Evolutionary conservation across 805 yeast species (phyloP).

Genomic region (Zygotorulaspora danielsina): DNA sequence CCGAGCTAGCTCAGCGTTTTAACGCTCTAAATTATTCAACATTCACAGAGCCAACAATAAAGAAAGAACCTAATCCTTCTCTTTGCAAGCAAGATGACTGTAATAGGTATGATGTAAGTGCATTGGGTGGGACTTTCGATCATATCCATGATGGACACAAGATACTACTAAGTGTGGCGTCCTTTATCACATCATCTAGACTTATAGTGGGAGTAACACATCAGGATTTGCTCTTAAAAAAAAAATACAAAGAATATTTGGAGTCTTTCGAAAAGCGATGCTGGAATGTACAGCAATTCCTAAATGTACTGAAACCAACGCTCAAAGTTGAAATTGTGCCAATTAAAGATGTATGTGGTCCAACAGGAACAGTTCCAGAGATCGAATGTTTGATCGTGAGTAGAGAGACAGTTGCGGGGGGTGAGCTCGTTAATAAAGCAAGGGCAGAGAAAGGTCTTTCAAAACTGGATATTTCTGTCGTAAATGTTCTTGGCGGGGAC

Average conservation of each 20-base stretch:
- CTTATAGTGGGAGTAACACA: constrained; percentile 86
- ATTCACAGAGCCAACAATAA: constrained; percentile 7
- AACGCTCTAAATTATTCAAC: constrained; percentile 2
- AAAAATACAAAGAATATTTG: constrained; percentile 63
- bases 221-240: constrained; percentile 62
- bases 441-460: constrained; percentile 56
- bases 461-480: constrained; percentile 47
- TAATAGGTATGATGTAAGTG: constrained; percentile 39
- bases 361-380: constrained; percentile 70
- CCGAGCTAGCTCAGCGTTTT: constrained; percentile 2
- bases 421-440: constrained; percentile 59
- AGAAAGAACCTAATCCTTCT: background rate
- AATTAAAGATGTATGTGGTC: constrained; percentile 88
- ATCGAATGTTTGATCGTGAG: constrained; percentile 81
- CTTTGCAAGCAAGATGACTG: constrained; percentile 12
- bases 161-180: constrained; percentile 68
- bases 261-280: constrained; percentile 56
- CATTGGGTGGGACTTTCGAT: constrained; percentile 96
- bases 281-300: constrained; percentile 44
- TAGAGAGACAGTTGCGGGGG: constrained; percentile 75
- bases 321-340: constrained; percentile 50
- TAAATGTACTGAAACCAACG: constrained; percentile 45
- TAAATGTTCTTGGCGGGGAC: constrained; percentile 64
- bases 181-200: constrained; percentile 49
- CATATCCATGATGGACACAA: constrained; percentile 96